These are phyloP conservation scores for Fraxinus platypoda DNA, from an alignment of 305 asterid species.

Conservation along the genomic window DNA sequence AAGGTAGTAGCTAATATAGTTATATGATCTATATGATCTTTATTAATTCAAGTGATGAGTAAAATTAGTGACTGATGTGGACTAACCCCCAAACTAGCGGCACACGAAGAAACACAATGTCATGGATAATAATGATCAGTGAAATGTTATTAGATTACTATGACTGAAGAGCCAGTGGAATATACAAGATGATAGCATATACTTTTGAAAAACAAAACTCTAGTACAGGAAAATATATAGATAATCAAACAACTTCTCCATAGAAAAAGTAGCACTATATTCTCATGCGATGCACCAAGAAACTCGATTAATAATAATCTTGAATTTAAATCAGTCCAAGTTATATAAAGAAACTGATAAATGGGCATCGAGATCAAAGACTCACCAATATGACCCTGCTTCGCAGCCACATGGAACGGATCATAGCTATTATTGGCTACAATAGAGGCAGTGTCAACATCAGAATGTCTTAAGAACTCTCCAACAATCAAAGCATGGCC, in stretches of 20 bases:
- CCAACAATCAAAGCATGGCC: constrained; percentile 41
- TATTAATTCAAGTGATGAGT: background rate
- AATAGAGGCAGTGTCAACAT: constrained; percentile 42
- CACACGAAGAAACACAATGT: no score
- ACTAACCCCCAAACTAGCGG: no score
- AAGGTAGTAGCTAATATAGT: background rate
- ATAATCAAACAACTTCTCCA: background rate
- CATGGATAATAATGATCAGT: no score
- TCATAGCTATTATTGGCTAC: constrained; percentile 44
- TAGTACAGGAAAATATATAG: background rate
- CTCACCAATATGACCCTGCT: constrained; percentile 48
- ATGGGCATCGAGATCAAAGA: constrained; percentile 4
- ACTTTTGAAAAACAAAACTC: background rate
- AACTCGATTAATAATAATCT: background rate
- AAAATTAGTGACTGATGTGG: background rate
- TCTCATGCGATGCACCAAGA: background rate
- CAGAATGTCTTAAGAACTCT: constrained; percentile 40
- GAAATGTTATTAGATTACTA: background rate
- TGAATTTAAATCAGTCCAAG: background rate
- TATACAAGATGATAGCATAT: background rate
- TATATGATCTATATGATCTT: background rate
- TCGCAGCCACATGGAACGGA: constrained; percentile 48
- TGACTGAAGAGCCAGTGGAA: background rate
- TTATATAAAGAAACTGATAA: background rate
- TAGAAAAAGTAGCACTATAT: background rate